Evolutionary conservation across 2,329 filamentous ascomycete genomes (phyloP).

Genomic region (Teratosphaeria gauchensis): DNA sequence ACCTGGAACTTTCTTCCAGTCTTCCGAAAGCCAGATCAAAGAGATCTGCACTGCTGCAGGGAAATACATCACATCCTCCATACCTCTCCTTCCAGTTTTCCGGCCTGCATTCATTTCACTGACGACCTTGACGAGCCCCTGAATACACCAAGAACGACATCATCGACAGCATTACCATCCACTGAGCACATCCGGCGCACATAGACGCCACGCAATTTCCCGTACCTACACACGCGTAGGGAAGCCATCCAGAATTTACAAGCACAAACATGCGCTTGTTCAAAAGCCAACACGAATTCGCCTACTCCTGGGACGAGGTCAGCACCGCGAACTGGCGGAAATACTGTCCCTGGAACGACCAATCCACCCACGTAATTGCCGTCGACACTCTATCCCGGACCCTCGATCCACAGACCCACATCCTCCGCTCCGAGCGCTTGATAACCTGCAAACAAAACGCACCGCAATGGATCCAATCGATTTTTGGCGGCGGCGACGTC

Average conservation of each 20-base stretch:
- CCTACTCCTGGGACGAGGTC: slow-evolving; percentile 98
- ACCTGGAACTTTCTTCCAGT: no score
- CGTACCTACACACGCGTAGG: neutral
- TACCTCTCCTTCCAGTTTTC: neutral
- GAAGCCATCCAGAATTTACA: neutral
- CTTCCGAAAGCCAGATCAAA: no score
- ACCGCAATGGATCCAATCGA: slow-evolving; percentile 68
- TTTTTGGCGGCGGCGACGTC: slow-evolving; percentile 71
- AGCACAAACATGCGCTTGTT: slow-evolving; percentile 75
- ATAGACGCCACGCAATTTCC: neutral
- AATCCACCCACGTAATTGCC: slow-evolving; percentile 90
- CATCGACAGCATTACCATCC: neutral
- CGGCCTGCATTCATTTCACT: neutral
- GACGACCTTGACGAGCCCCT: neutral
- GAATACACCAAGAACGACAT: neutral
- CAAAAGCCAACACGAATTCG: slow-evolving; percentile 76
- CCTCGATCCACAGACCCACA: slow-evolving; percentile 55
- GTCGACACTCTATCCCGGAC: slow-evolving; percentile 81
- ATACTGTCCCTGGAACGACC: slow-evolving; percentile 96
- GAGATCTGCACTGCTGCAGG: no score
- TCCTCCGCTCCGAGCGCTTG: slow-evolving; percentile 62
- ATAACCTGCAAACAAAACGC: slow-evolving; percentile 56
- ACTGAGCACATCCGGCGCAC: neutral
- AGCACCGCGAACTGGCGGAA: slow-evolving; percentile 97
- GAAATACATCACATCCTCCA: neutral